Base-by-base conservation (phyloP, 805 yeast genomes). In the Teunomyces barrocoloradensis region DNA sequence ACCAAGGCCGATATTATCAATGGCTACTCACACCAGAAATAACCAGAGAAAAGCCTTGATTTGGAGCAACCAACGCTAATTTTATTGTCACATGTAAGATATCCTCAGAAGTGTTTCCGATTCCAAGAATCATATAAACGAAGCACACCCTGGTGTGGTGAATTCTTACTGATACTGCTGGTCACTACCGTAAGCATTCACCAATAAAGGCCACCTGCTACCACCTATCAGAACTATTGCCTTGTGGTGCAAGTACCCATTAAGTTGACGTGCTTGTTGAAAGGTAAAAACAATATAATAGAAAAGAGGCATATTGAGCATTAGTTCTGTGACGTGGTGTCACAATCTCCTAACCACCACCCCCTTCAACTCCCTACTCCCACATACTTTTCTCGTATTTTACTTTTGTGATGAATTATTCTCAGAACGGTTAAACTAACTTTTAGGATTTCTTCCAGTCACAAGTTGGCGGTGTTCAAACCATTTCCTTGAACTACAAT, bases 371-470 rank as follows among this genome's bases (percentile, higher is more conserved):
- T 36, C 15, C 36, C 36, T 35, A 9, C 11, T 43, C 18, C n/a
- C 39, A 23, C 17, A 15, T 40, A 33, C 40, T 44, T 36, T 29
- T 34, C 46, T 34, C 45, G 21, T 20, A 28, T 25, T 44, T 38
- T 39, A 40, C 39, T 6, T 10, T 15, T 17, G 13, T 48, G 40
- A 27, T 21, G 40, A 37, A 12, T 21, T 18, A 13, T 32, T 48
- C 34, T 40, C 28, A 43, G 10, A 18, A 15, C 39, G 12, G 21
- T 30, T 30, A 43, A 43, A 65, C 71, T 64, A 66, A 66, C 69
- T 46, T 59, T 44, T 76, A 90, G 96, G 96, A 89, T 71, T 94
- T 89, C 71, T 91, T 94, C 71, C 80, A 83, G 60, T 76, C 85
- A 51, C 89, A 87, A 71, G 80, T 94, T 56, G 99, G 99, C 58